These are phyloP conservation scores for Ricinus communis DNA, from an alignment of 345 rosid genomes.

Conservation along the genomic window DNA sequence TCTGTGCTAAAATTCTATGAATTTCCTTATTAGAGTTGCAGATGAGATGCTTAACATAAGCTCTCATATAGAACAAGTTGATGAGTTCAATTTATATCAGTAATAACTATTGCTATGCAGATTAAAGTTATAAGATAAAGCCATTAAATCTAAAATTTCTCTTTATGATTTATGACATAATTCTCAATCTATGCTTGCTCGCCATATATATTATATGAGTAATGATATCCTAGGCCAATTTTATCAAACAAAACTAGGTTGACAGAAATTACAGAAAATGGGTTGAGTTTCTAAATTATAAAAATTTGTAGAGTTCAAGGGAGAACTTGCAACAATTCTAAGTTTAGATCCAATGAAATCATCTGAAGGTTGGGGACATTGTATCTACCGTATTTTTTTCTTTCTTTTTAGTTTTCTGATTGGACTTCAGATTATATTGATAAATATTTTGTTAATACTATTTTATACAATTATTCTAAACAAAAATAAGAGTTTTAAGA, in stretches of 20 bases:
- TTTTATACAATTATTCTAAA: no score
- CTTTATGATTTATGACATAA: background rate
- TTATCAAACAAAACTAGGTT: background rate
- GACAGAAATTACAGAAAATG: background rate
- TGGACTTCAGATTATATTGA: background rate
- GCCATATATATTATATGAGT: background rate
- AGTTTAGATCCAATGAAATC: background rate
- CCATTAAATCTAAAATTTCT: background rate
- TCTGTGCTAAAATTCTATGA: no score
- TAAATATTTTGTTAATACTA: background rate
- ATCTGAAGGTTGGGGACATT: background rate
- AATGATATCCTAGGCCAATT: background rate
- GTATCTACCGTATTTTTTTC: no score
- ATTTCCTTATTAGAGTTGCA: no score
- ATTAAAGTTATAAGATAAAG: background rate
- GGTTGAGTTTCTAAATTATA: background rate
- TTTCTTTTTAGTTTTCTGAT: background rate
- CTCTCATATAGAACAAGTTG: no score
- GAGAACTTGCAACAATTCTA: background rate
- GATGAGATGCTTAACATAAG: no score
- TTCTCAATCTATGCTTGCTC: background rate
- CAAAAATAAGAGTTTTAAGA: no score
- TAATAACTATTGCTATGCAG: background rate
- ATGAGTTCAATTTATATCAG: background rate
- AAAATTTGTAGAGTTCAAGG: background rate